A percentile compares a stretch with the other conserved stretches of the same genome.
Conservation (phyloP, 1,284 basidiomycete species). For the Rhizoctonia solani region DNA sequence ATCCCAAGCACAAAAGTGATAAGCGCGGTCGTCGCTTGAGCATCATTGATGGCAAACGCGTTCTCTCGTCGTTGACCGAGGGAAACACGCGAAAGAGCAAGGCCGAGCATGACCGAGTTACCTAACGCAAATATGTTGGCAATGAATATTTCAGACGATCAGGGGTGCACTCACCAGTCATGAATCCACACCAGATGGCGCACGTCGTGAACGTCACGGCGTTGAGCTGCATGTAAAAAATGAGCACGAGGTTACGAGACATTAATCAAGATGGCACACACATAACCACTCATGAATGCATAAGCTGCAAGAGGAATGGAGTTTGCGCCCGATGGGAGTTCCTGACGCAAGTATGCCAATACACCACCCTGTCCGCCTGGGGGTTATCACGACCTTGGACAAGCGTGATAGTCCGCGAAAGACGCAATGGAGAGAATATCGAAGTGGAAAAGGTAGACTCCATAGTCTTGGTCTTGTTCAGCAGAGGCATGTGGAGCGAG, state of each 20-base stretch:
- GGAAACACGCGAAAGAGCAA: slow-evolving; percentile 7
- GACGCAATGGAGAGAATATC: no score
- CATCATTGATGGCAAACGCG: slow-evolving; percentile 12
- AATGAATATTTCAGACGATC: not conserved
- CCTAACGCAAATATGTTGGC: slow-evolving; percentile 1
- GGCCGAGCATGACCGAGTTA: slow-evolving; percentile 24
- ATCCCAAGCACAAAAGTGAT: slow-evolving; percentile 19
- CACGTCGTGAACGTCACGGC: slow-evolving; percentile 14
- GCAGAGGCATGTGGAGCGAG: no score
- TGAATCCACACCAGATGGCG: slow-evolving; percentile 25
- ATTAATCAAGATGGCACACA: not conserved
- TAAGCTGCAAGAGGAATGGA: slow-evolving; percentile 13
- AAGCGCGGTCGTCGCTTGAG: slow-evolving; percentile 10
- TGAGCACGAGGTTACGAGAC: not conserved
- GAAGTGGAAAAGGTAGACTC: no score
- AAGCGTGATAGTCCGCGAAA: no score
- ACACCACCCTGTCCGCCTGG: not conserved
- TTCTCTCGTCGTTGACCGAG: slow-evolving; percentile 21
- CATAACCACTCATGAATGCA: slow-evolving; percentile 31
- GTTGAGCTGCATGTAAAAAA: not conserved
- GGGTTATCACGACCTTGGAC: not conserved
- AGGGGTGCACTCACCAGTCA: not conserved
- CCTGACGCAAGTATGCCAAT: slow-evolving; percentile 5
- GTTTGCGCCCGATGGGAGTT: slow-evolving; percentile 24
- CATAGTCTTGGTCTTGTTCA: no score